Percentiles rank a stretch among this genome's conserved stretches.
These are phyloP conservation scores for Psilocybe sp. DNA, from an alignment of 768 basidiomycete genomes.

Conservation along the genomic window DNA sequence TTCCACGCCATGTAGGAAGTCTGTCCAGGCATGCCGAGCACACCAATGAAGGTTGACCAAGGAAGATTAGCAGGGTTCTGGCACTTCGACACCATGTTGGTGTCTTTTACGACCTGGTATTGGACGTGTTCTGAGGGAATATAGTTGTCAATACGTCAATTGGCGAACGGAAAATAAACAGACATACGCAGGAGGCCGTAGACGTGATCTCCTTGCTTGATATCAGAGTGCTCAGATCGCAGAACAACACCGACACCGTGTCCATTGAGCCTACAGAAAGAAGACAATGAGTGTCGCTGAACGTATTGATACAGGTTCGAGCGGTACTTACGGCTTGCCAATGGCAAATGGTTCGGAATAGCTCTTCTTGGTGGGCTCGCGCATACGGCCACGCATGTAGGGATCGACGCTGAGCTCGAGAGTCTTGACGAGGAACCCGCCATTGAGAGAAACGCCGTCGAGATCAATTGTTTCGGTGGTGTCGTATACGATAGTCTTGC, in stretches of 20 bases:
- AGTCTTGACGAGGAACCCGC: constrained; percentile 48
- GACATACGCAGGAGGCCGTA: constrained; percentile 30
- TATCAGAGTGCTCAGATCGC: constrained; percentile 32
- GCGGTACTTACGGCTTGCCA: constrained; percentile 32
- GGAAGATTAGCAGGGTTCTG: constrained; percentile 46
- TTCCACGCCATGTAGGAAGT: constrained; percentile 41
- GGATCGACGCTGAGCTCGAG: constrained; percentile 44
- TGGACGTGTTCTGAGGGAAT: no score
- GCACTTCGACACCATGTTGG: constrained; percentile 17
- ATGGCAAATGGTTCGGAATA: constrained; percentile 27
- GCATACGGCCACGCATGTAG: constrained; percentile 40
- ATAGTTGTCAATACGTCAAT: not conserved
- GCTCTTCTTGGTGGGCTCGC: constrained; percentile 20
- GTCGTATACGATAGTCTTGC: constrained; percentile 45
- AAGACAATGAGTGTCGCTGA: not conserved
- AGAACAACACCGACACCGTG: constrained; percentile 43
- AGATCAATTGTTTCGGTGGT: constrained; percentile 45
- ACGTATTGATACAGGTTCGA: not conserved
- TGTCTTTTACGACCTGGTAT: constrained; percentile 4
- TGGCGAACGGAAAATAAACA: not conserved
- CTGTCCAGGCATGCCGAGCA: constrained; percentile 50
- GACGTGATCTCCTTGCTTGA: constrained; percentile 38
- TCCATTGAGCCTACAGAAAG: constrained; percentile 20
- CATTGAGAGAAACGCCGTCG: constrained; percentile 40
- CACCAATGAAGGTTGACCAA: constrained; percentile 47